Conservation (phyloP, 768 basidiomycete species). For the Suillus subaureus region DNA sequence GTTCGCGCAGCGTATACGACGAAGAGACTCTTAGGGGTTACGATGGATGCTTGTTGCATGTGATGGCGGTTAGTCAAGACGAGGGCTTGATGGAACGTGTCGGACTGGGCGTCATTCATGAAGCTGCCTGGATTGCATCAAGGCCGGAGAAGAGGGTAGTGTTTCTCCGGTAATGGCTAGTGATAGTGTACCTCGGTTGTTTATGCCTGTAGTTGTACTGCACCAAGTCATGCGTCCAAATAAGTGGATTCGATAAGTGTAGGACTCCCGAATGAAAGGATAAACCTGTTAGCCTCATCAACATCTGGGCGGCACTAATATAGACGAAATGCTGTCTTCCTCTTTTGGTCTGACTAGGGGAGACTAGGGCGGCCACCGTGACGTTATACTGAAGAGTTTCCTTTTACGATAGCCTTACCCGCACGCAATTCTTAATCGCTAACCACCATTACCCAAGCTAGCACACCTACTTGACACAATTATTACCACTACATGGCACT, state of each 20-base stretch:
- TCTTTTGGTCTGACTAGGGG: not conserved
- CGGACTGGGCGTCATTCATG: not conserved
- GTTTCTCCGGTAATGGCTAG: not conserved
- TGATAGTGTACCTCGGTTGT: no score
- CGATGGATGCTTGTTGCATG: slow-evolving; percentile 22
- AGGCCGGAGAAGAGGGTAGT: not conserved
- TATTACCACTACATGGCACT: slow-evolving; percentile 44
- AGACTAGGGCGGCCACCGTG: not conserved
- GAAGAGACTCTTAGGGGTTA: slow-evolving; percentile 1
- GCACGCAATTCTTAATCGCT: not conserved
- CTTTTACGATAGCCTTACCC: not conserved
- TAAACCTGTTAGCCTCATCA: no score
- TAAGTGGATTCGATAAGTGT: no score
- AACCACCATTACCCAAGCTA: not conserved
- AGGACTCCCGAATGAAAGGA: no score
- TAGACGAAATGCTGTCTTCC: not conserved
- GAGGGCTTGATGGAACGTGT: slow-evolving; percentile 1
- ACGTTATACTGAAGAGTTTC: not conserved
- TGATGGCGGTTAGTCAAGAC: slow-evolving; percentile 20
- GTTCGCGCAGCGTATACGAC: slow-evolving; percentile 12
- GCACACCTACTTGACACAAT: not conserved
- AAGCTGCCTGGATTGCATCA: not conserved
- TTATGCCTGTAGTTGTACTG: no score
- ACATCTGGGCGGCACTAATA: not conserved
- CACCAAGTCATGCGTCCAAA: no score